Conservation (phyloP, 805 yeast species). For the Candida khao-thaluensis region DNA sequence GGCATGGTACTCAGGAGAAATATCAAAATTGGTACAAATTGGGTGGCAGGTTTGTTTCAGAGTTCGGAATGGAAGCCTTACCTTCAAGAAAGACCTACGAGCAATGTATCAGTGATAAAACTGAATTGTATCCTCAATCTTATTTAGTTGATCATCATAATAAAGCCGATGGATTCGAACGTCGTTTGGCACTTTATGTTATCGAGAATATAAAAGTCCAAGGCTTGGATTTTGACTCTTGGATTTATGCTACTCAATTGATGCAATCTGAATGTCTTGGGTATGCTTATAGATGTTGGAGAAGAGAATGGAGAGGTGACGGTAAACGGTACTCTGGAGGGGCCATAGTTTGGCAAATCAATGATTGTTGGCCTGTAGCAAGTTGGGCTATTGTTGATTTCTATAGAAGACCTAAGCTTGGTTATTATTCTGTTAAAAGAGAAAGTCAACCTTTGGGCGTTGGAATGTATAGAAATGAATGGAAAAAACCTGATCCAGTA, state of each 20-base stretch:
- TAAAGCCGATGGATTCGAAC: conserved; percentile 45
- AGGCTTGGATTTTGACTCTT: conserved; percentile 30
- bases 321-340: conserved; percentile 36
- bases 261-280: conserved; percentile 52
- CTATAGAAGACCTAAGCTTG: conserved; percentile 43
- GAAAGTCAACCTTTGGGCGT: conserved; percentile 33
- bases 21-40: conserved; percentile 50
- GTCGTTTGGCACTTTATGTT: conserved; percentile 45
- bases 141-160: conserved; percentile 46
- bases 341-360: conserved; percentile 53
- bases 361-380: conserved; percentile 55
- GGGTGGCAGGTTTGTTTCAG: conserved; percentile 51
- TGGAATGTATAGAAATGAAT: conserved; percentile 32
- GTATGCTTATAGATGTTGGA: conserved; percentile 47
- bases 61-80: conserved; percentile 54
- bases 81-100: conserved; percentile 39
- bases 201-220: conserved; percentile 42
- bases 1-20: conserved; percentile 49
- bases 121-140: conserved; percentile 46
- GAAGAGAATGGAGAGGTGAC: conserved; percentile 45
- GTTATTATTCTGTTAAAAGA: conserved; percentile 48
- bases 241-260: conserved; percentile 44
- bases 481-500: conserved; percentile 8
- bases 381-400: conserved; percentile 51
- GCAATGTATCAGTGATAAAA: conserved; percentile 33